Conservation (phyloP, 2,329 filamentous ascomycete genomes). For the Didymella glomerata region DNA sequence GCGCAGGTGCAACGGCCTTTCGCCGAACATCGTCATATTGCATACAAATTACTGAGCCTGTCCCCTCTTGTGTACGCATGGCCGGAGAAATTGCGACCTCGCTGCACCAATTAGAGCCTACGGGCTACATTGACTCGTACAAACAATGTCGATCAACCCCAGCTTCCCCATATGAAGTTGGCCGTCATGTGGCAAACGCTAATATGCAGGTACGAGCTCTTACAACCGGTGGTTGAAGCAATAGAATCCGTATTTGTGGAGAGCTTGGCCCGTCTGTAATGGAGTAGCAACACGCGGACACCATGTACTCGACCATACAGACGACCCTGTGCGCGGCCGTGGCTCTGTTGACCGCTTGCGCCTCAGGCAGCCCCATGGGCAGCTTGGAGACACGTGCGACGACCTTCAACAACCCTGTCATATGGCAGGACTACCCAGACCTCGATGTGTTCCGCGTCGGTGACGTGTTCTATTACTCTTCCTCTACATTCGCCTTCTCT, state of each 20-base stretch:
- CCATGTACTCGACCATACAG: neutral
- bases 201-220: neutral
- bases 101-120: constrained; percentile 12
- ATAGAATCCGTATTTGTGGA: neutral
- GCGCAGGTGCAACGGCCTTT: neutral
- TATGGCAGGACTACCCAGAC: constrained; percentile 65
- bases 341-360: neutral
- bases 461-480: constrained; percentile 63
- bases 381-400: constrained; percentile 16
- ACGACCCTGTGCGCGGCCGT: neutral
- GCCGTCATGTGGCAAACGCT: neutral
- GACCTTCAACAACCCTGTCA: constrained; percentile 60
- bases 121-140: neutral
- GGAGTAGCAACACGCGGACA: neutral
- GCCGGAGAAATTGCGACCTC: constrained; percentile 6
- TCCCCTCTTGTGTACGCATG: constrained; percentile 7
- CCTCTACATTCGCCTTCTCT: constrained; percentile 66
- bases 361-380: constrained; percentile 1
- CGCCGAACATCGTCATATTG: constrained; percentile 5
- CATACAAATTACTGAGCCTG: neutral
- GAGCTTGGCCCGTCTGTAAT: neutral
- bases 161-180: constrained; percentile 7
- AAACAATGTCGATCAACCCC: constrained; percentile 6
- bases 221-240: neutral
- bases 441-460: constrained; percentile 62